Evolutionary conservation across 2,329 filamentous ascomycete species (phyloP), one percentile per base, ranked within the genome.

Genomic region (Allantophomopsis cytisporea): DNA sequence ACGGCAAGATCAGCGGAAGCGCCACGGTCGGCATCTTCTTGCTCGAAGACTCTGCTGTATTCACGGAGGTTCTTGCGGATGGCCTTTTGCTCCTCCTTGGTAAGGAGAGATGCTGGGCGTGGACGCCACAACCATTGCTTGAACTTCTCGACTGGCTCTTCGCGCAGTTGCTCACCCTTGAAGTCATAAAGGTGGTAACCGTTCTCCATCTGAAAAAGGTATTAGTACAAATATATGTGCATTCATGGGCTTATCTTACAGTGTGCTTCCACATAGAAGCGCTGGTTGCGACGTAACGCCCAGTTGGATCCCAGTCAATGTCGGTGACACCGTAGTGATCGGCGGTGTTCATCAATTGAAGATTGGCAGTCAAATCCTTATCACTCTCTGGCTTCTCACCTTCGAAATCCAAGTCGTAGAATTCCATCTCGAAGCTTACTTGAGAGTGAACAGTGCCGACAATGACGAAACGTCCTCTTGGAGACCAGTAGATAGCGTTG

Each of bases 401-500:
- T 64, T 98, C 91, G 52, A 94, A 98, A 64, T 96, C 91, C 50
- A 96, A 73, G 57, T 98, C 91, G 69, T 80, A 96, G 68, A 98
- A 98, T 58, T 98, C 91, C 43, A 98, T 77, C 47, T 98, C 91
- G 47, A 86, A 94, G 64, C 80, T 89, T 62, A 94, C 85, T 58
- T 87, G 80, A 54, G 88, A 95, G 62, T 84, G 78, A 39, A 98
- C 85, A 10, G 91, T 93, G 39, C 87, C 91, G 40, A 98, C 78
- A 36, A 96, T 80, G 31, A 96, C 89, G 55, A 98, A 98, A 37
- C 91, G 81, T 39, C 91, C 91, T 60, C 81, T 85, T 17, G 91
- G 91, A 15, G 87, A 94, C 91, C 91, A 98, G 76, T 96, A 96
- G 56, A 98, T 98, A 48, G 85, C 88, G 57, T 98, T 98, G 74